Evolutionary conservation across 192 early-diverging fungal species (phyloP).

Genomic region (Geranomyces variabilis): DNA sequence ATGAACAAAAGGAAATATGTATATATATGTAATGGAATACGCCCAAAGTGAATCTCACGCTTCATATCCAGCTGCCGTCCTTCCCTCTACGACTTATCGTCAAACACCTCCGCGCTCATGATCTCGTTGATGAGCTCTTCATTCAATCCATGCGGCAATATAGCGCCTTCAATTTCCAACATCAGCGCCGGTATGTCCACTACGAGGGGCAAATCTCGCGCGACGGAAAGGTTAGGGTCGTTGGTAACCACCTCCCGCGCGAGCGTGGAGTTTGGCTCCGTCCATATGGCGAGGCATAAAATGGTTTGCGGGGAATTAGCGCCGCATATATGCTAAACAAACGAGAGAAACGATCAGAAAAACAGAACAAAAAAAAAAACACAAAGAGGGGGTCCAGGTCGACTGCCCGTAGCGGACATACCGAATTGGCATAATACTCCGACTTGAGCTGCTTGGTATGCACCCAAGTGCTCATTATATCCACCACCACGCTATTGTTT

Average conservation of each 20-base stretch:
- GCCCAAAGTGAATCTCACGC: too few relatives aligned
- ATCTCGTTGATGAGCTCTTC: constrained; percentile 6
- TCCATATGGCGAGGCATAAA: neutral
- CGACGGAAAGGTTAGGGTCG: neutral
- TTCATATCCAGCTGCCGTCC: too few relatives aligned
- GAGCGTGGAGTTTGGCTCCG: neutral
- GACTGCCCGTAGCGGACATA: neutral
- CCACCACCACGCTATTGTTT: neutral
- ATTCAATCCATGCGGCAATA: neutral
- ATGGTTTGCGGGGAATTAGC: neutral
- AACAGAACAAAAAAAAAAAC: neutral
- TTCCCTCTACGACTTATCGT: too few relatives aligned
- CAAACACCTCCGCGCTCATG: neutral
- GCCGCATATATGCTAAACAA: constrained; percentile 4
- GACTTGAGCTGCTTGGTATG: neutral
- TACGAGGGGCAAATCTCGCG: neutral
- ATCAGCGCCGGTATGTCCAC: neutral
- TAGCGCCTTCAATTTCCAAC: neutral
- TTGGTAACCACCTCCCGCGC: neutral
- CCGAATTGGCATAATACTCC: neutral
- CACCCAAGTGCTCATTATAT: neutral
- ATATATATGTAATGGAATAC: too few relatives aligned
- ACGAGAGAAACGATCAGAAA: neutral
- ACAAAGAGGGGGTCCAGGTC: neutral
- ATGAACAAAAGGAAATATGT: too few relatives aligned